Conservation (phyloP, 176 grass and related monocot genomes). For the Poa annua region DNA sequence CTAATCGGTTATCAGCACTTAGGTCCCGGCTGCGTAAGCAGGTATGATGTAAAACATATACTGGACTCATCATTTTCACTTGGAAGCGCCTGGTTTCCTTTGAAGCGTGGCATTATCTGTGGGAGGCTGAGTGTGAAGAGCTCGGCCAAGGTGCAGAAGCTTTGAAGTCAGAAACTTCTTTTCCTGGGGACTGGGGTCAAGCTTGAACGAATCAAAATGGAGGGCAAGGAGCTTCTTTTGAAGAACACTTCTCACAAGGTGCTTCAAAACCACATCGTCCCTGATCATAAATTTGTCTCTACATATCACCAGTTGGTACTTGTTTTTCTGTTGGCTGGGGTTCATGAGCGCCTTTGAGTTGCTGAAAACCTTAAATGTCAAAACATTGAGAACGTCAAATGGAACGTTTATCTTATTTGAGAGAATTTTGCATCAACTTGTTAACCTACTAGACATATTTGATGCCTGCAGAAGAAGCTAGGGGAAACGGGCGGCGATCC, state of each 20-base stretch:
- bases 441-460: too few relatives aligned
- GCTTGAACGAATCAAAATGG: slow-evolving; percentile 71
- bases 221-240: slow-evolving; percentile 59
- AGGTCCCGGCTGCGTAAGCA: slow-evolving; percentile 82
- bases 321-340: too few relatives aligned
- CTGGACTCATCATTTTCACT: not conserved
- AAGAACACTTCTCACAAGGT: slow-evolving; percentile 90
- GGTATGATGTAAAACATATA: slow-evolving; percentile 42
- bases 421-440: too few relatives aligned
- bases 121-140: slow-evolving; percentile 83
- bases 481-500: too few relatives aligned
- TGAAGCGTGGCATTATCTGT: not conserved
- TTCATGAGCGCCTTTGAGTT: too few relatives aligned
- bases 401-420: too few relatives aligned
- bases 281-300: not conserved
- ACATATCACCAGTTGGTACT: too few relatives aligned
- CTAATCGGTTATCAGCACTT: slow-evolving; percentile 44
- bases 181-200: slow-evolving; percentile 65
- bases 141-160: slow-evolving; percentile 35
- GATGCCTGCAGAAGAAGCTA: too few relatives aligned
- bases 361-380: too few relatives aligned
- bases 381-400: too few relatives aligned
- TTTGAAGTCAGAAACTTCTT: slow-evolving; percentile 50
- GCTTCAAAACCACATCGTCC: not conserved
- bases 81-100: not conserved